Percentiles rank a stretch among this genome's conserved stretches.
phyloP scores from a whole-genome alignment of 306 rosid genomes.

The Cucumis melo region DNA sequence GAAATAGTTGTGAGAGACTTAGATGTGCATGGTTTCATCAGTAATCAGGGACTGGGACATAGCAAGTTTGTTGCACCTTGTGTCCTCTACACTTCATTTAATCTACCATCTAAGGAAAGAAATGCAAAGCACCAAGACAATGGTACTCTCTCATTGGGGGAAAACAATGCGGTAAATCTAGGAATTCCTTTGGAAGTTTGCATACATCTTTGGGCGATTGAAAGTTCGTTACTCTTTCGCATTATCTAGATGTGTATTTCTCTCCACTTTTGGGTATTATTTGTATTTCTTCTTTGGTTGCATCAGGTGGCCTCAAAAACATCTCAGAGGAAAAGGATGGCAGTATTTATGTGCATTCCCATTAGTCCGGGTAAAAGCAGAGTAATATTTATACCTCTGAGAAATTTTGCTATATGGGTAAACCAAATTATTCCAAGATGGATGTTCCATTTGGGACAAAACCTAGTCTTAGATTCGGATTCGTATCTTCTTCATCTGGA shows the following conservation, averaged over 20 bases:
- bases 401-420: constrained; percentile 64
- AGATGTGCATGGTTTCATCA: constrained; percentile 44
- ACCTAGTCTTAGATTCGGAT: constrained; percentile 85
- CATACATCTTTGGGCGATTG: neutral
- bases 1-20: constrained; percentile 30
- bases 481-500: constrained; percentile 81
- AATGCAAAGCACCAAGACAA: constrained; percentile 15
- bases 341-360: constrained; percentile 63
- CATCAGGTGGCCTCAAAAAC: constrained; percentile 29
- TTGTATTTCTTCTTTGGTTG: neutral
- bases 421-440: constrained; percentile 75
- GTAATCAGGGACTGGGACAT: constrained; percentile 32
- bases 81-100: constrained; percentile 25
- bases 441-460: constrained; percentile 78
- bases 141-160: neutral
- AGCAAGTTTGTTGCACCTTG: constrained; percentile 57
- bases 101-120: neutral
- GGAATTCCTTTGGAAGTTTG: neutral
- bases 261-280: neutral
- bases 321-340: constrained; percentile 13
- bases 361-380: constrained; percentile 96
- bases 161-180: neutral
- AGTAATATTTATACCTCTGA: constrained; percentile 75
- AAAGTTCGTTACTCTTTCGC: neutral
- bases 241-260: neutral